Percentiles rank a stretch among this genome's conserved stretches.
These are phyloP conservation scores for Nakaseomyces glabratus DNA, from an alignment of 1,139 yeast species.

Conservation along the genomic window DNA sequence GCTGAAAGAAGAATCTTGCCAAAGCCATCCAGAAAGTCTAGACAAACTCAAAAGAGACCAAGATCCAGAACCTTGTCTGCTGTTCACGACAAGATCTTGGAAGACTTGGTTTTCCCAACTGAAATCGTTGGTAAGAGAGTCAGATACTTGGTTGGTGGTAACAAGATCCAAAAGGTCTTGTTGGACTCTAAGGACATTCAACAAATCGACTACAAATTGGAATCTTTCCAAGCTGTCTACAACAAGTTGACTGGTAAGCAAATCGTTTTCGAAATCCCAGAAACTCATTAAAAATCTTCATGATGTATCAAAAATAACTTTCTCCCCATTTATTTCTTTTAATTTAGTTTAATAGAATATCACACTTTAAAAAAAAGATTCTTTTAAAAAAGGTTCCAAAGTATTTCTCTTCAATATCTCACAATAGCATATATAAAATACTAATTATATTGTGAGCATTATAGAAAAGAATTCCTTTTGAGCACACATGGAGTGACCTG, in stretches of 20 bases:
- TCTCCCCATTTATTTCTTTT: conserved; percentile 6
- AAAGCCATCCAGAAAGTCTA: conserved; percentile 84
- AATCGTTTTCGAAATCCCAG: conserved; percentile 97
- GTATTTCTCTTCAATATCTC: too few relatives aligned
- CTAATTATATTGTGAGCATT: too few relatives aligned
- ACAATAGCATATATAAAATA: too few relatives aligned
- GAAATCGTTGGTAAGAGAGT: conserved; percentile 99
- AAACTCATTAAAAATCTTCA: conserved; percentile 41
- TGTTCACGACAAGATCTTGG: conserved; percentile 97
- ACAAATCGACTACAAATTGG: conserved; percentile 97
- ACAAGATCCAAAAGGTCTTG: conserved; percentile 96
- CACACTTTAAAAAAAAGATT: not conserved
- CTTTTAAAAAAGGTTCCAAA: too few relatives aligned
- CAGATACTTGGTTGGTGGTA: conserved; percentile 98
- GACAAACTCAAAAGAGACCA: conserved; percentile 98
- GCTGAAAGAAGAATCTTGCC: conserved; percentile 99
- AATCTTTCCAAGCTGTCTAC: conserved; percentile 98
- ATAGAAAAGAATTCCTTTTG: conserved; percentile 1
- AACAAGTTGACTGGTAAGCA: conserved; percentile 98
- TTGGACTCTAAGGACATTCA: conserved; percentile 97
- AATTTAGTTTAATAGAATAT: conserved; percentile 6
- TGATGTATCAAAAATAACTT: conserved; percentile 8
- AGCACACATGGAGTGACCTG: not conserved
- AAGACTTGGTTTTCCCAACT: conserved; percentile 99
- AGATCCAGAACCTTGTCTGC: conserved; percentile 99